Base-by-base conservation (phyloP, 2,329 filamentous ascomycete species). In the Alternaria burnsii region DNA sequence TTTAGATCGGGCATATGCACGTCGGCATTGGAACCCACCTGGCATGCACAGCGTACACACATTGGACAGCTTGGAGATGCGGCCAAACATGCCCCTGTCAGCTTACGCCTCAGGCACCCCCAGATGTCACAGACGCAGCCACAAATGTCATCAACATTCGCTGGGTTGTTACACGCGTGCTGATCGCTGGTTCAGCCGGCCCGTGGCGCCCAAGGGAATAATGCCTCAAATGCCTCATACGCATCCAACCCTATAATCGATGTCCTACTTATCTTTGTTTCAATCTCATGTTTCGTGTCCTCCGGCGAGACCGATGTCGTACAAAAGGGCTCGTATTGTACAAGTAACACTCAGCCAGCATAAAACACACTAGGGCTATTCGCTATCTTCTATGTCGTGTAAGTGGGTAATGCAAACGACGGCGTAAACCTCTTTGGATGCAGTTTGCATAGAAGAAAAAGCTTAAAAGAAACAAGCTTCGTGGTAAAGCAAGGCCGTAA, bases 61-160 rank as follows among this genome's bases (percentile, higher is more conserved):
- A 36, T 36, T 36, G 34, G 34, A 38, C 24, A 10, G 38, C 28
- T 28, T 22, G 1, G 4, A 38, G 3, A 18, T 28, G 20, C 16
- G n/a, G 38, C 52, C 52, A 55, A 55, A 46, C 26, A 30, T 9
- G 14, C 55, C 55, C 48, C 48, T 52, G 55, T 58, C 55, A 52
- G 58, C 53, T 57, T 61, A 57, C 53, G 58, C 53, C 47, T 61
- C 53, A 57, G 41, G 41, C 53, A 38, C 46, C 40, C 14, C 34
- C 48, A 36, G 9, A 50, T 48, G 46, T 48, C 46, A 48, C 46
- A 34, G 46, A 20, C 38, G 52, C 38, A 53, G 48, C 44, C 28
- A 11, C 50, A 54, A 48, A 54, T 44, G 32, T 46, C 34, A 50
- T 42, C 18, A 50, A 5, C 32, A 11, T 24, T n/a, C 16, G 7